phyloP scores from a whole-genome alignment of 2,329 filamentous ascomycete species.

The Aspergillus uvarum region DNA sequence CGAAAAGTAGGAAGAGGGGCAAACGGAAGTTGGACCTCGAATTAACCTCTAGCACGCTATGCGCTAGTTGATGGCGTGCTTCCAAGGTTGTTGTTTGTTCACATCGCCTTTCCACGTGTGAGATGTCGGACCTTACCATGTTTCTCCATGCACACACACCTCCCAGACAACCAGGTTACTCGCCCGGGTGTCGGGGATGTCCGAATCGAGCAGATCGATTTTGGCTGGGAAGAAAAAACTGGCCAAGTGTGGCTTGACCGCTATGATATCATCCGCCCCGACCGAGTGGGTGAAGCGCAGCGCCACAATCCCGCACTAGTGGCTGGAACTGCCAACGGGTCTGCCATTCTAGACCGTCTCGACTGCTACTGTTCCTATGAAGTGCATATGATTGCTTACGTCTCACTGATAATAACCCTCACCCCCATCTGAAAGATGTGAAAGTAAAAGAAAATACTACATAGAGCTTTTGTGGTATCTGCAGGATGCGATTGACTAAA shows the following conservation, averaged over 20 bases:
- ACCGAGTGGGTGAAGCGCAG: not conserved
- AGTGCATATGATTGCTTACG: not conserved
- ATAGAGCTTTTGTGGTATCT: slow-evolving; percentile 22
- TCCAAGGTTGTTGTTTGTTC: not conserved
- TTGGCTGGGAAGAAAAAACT: too few relatives aligned
- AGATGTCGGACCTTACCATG: too few relatives aligned
- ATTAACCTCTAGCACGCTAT: slow-evolving; percentile 17
- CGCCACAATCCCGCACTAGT: not conserved
- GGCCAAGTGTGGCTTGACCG: not conserved
- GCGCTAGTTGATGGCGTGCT: slow-evolving; percentile 16
- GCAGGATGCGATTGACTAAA: slow-evolving; percentile 1
- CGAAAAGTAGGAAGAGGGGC: slow-evolving; percentile 6
- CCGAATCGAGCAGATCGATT: too few relatives aligned
- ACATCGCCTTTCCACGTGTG: not conserved
- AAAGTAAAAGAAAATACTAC: not conserved
- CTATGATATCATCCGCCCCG: not conserved
- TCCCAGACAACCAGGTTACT: too few relatives aligned
- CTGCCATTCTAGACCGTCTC: not conserved
- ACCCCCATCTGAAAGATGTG: not conserved
- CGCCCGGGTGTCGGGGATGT: too few relatives aligned
- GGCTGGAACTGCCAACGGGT: not conserved
- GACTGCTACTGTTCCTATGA: not conserved
- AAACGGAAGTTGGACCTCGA: not conserved
- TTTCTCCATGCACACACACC: too few relatives aligned
- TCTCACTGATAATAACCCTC: too few relatives aligned